These are phyloP conservation scores for Sungouiozyma ichnusensis DNA, from an alignment of 805 yeast genomes.

Conservation along the genomic window DNA sequence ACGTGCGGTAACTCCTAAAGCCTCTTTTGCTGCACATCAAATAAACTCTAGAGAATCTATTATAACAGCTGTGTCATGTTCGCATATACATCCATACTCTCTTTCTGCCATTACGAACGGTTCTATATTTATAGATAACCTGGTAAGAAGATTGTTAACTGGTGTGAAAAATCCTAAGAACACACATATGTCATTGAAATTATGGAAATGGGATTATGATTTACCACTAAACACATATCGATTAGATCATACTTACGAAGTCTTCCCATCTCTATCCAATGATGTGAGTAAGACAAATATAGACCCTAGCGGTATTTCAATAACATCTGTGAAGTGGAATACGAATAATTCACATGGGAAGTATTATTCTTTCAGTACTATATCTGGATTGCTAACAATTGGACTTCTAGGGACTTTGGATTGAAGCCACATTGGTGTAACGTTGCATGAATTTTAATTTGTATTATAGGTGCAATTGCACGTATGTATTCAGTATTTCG, in stretches of 20 bases:
- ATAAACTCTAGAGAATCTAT: constrained; percentile 34
- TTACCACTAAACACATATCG: constrained; percentile 31
- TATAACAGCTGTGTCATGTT: constrained; percentile 31
- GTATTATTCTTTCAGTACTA: constrained; percentile 32
- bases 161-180: constrained; percentile 25
- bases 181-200: constrained; percentile 24
- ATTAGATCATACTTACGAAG: constrained; percentile 33
- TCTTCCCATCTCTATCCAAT: constrained; percentile 20
- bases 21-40: constrained; percentile 25
- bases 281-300: constrained; percentile 27
- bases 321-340: constrained; percentile 50
- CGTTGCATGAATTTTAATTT: no score
- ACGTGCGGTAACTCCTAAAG: constrained; percentile 31
- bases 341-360: constrained; percentile 35
- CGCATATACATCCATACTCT: constrained; percentile 37
- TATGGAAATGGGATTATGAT: constrained; percentile 35
- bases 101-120: constrained; percentile 45
- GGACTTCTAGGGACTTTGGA: constrained; percentile 10
- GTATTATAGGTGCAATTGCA: not conserved
- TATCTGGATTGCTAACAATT: constrained; percentile 25
- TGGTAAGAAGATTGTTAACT: constrained; percentile 29
- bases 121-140: constrained; percentile 32
- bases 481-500: constrained; percentile 41
- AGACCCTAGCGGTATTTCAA: constrained; percentile 40
- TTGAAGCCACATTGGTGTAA: no score